phyloP scores from a whole-genome alignment of 139 green algal genomes.

The Klebsormidium nitens region DNA sequence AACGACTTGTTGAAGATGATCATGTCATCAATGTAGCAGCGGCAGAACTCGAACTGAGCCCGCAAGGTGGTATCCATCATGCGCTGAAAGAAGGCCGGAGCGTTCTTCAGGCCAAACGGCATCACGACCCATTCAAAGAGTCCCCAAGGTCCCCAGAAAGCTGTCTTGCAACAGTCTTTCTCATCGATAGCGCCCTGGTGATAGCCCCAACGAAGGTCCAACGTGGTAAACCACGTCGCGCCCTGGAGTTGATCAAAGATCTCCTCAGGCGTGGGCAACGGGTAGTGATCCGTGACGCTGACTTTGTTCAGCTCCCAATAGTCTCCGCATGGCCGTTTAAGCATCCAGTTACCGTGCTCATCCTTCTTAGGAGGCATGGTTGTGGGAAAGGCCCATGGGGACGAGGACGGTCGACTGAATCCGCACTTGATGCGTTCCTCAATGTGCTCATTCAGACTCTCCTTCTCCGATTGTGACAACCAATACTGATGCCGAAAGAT shows the following conservation, averaged over 20 bases:
- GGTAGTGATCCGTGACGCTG: background rate
- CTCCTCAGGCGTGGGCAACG: conserved; percentile 1
- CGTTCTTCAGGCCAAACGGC: too few relatives aligned
- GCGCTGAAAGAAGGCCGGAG: conserved; percentile 2
- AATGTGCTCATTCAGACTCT: too few relatives aligned
- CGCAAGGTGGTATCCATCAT: background rate
- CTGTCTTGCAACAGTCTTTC: background rate
- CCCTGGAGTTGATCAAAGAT: background rate
- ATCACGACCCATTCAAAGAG: background rate
- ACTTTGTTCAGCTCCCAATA: background rate
- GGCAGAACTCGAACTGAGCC: background rate
- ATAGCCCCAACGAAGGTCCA: too few relatives aligned
- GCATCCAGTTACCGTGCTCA: background rate
- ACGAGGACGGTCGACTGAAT: too few relatives aligned
- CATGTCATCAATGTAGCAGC: too few relatives aligned
- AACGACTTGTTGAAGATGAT: background rate
- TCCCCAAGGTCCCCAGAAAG: background rate
- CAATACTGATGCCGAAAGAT: too few relatives aligned
- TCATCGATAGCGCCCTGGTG: background rate
- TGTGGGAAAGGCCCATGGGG: too few relatives aligned
- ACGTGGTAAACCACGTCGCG: background rate
- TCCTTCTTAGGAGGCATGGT: conserved; percentile 6
- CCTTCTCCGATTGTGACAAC: too few relatives aligned
- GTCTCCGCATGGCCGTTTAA: background rate
- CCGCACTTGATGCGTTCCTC: too few relatives aligned